Evolutionary conservation across 2,329 filamentous ascomycete genomes (phyloP), one percentile per base, ranked within the genome.

Genomic region (Gnomoniopsis sp.): DNA sequence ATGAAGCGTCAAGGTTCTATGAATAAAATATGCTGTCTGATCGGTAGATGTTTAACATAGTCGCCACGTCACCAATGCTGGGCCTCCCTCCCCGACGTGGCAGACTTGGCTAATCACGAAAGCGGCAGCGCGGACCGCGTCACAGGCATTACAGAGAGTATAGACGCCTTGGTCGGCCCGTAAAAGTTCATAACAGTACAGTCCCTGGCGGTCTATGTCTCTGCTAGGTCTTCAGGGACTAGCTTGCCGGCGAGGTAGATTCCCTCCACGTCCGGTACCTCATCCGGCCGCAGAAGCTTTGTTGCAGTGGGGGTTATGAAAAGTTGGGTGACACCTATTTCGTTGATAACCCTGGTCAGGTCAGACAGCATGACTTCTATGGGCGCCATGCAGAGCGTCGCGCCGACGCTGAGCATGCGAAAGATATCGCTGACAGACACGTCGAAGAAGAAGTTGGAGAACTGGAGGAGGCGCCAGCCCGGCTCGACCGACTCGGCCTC

Each of bases 401-500:
- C 51, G n/a, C 51, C 51, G 14, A 17, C 19, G 22, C 51, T 22
- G 38, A 54, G 41, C 6, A 54, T 30, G 11, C 19, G n/a, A 30
- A 54, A 54, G 23, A 54, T 30, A 34, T 54, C 51, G n/a, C 19
- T 26, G 51, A 26, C 19, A 21, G 51, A 54, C 17, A 30, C 51
- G n/a, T 54, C 51, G 15, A 54, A 54, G 10, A 54, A 22, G 26
- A 26, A 54, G 22, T 54, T 54, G 15, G 26, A 36, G 51, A 54
- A 54, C 51, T 30, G 26, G 41, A 54, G 51, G 23, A 54, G 19
- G 26, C 26, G 38, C 51, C 51, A 54, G 22, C 26, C 23, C 23
- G 38, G 19, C 12, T 47, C 26, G 41, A 54, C 41, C 15, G 21
- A 26, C 6, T 30, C 19, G 41, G 41, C 51, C 41, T 54, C 51